Base-by-base conservation (phyloP, 805 yeast species). In the Wickerhamiella siamensis region DNA sequence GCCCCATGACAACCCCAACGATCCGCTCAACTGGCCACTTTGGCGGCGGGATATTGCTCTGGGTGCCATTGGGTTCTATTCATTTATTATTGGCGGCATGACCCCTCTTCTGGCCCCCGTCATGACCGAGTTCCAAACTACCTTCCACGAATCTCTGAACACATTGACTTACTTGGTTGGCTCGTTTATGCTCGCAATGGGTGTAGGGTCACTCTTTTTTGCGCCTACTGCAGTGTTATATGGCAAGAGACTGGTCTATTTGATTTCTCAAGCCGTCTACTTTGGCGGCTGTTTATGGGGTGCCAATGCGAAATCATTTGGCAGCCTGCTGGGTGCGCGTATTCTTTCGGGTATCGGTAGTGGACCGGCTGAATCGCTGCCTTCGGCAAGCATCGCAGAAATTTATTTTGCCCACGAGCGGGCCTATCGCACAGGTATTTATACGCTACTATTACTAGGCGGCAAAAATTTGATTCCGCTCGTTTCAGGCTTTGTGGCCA, bases 11-110 rank as follows among this genome's bases (percentile, higher is more conserved):
- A 62, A 70, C 47, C 77, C 78, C 4, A 74, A 76, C 50, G 82
- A 75, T 47, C 82, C 82, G 2, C 60, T 75, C 33, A 76, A 75
- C 50, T 74, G 81, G 82, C 78, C 80, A 1, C 50, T 65, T 5
- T 71, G 77, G 74, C 62, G 72, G 33, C 61, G 78, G 22, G 80
- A 75, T 46, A 44, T 72, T 37, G 72, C 78, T 5, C 57, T 75
- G 33, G 48, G 65, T 9, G 69, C 68, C 15, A 65, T 75, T 27
- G 79, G 79, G 4, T 66, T 71, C 49, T 77, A 71, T 46, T 70
- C 74, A 10, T 71, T 75, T 49, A 58, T 75, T 9, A 74, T 75
- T 4, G 81, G 80, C 24, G 80, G 81, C 26, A 76, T 71, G 56
- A 67, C 77, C 3, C 74, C 81, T 3, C 59, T 75, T 31, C 59